These are phyloP conservation scores for Stephanodiscus minutulus DNA, from an alignment of 108 stramenopile genomes.

Conservation along the genomic window DNA sequence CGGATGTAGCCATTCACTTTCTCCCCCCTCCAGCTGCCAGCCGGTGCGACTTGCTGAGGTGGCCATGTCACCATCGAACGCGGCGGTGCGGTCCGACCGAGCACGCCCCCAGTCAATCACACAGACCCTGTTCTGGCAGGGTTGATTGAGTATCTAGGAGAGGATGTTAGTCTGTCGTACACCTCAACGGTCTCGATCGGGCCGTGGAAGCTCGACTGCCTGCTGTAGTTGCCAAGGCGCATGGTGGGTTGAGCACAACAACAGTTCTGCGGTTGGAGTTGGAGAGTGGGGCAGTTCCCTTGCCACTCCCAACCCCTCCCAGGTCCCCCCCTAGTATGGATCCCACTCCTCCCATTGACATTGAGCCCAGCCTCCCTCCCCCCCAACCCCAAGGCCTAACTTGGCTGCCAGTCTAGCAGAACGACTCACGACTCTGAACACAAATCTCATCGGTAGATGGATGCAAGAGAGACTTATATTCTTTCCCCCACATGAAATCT, in stretches of 20 bases:
- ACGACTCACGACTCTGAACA: too few relatives aligned
- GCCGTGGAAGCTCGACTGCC: constrained; percentile 26
- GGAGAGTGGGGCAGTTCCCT: constrained; percentile 30
- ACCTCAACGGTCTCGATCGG: constrained; percentile 51
- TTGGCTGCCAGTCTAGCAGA: too few relatives aligned
- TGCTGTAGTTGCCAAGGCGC: constrained; percentile 36
- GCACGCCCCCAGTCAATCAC: constrained; percentile 47
- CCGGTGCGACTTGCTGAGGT: constrained; percentile 40
- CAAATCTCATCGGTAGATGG: not conserved
- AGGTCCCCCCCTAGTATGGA: not conserved
- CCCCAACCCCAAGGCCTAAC: too few relatives aligned
- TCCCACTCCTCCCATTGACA: constrained; percentile 16
- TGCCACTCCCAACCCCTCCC: constrained; percentile 6
- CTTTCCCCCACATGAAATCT: too few relatives aligned
- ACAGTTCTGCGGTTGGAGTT: constrained; percentile 36
- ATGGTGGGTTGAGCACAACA: constrained; percentile 30
- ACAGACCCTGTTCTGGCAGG: constrained; percentile 42
- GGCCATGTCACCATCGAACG: constrained; percentile 48
- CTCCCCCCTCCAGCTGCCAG: constrained; percentile 72
- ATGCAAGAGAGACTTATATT: too few relatives aligned
- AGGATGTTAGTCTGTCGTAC: constrained; percentile 35
- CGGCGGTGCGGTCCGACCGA: constrained; percentile 25
- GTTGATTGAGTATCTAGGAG: constrained; percentile 39
- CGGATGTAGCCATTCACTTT: constrained; percentile 74
- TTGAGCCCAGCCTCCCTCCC: constrained; percentile 2